phyloP scores from a whole-genome alignment of 768 basidiomycete species.

The Lanmaoa rubissima region DNA sequence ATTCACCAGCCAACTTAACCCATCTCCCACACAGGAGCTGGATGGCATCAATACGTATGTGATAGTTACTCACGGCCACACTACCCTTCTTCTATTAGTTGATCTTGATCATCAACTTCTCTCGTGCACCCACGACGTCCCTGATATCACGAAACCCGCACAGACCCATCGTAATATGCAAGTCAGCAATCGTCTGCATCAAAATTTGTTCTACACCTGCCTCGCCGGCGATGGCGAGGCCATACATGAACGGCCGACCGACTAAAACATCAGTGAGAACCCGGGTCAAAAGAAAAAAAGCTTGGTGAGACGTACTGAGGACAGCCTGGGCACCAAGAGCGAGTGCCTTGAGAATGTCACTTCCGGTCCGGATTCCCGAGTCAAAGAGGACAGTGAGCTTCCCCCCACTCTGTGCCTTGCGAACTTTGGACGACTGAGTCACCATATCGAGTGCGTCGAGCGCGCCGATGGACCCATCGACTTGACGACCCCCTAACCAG shows the following conservation, averaged over 20 bases:
- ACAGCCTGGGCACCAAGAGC: constrained; percentile 58
- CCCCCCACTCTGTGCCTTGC: constrained; percentile 54
- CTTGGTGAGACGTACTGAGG: constrained; percentile 31
- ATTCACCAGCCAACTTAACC: background rate
- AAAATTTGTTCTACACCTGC: constrained; percentile 50
- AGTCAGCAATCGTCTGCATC: constrained; percentile 41
- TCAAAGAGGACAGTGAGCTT: constrained; percentile 71
- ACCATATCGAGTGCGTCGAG: constrained; percentile 69
- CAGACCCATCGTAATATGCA: constrained; percentile 44
- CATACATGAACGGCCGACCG: constrained; percentile 46
- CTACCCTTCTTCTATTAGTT: background rate
- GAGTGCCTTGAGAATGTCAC: constrained; percentile 54
- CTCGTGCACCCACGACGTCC: constrained; percentile 39
- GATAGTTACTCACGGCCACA: background rate
- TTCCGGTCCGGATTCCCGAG: constrained; percentile 53
- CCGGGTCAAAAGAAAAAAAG: background rate
- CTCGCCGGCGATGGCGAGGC: constrained; percentile 47
- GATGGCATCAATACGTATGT: background rate
- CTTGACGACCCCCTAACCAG: constrained; percentile 62
- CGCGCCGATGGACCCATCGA: constrained; percentile 77
- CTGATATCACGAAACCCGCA: constrained; percentile 36
- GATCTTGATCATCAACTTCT: constrained; percentile 33
- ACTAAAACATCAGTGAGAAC: constrained; percentile 19
- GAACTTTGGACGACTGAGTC: constrained; percentile 58
- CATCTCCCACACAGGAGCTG: background rate